Evolutionary conservation across 345 rosid species (phyloP).

Genomic region (Eucalyptus decipiens): DNA sequence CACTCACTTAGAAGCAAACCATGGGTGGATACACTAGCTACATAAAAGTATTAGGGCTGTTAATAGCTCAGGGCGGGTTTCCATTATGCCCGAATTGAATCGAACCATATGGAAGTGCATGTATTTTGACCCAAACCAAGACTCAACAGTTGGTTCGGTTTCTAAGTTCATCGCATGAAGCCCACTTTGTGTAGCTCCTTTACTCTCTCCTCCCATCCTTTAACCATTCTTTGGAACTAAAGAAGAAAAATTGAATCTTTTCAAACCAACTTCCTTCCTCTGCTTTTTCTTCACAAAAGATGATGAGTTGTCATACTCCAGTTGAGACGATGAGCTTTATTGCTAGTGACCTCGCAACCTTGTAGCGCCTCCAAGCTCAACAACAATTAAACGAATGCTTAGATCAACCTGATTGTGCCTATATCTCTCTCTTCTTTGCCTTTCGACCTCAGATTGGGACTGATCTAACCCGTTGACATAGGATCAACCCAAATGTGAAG

Average conservation of each 20-base stretch:
- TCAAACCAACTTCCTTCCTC: neutral
- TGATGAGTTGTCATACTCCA: neutral
- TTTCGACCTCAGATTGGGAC: neutral
- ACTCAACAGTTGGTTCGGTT: too few species aligned
- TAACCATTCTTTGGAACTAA: neutral
- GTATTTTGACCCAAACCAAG: too few species aligned
- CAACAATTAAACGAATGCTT: too few species aligned
- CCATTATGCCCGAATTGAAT: too few species aligned
- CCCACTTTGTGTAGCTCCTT: neutral
- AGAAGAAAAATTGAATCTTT: neutral
- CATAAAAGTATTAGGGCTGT: too few species aligned
- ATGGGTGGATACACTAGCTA: too few species aligned
- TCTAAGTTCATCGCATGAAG: neutral
- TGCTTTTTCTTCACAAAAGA: neutral
- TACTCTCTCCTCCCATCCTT: neutral
- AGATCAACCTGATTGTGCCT: neutral
- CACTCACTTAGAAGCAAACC: too few species aligned
- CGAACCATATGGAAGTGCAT: too few species aligned
- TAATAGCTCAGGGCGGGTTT: too few species aligned
- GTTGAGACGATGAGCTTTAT: neutral
- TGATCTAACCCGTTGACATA: fast-evolving
- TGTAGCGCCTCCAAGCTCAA: neutral
- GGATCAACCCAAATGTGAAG: neutral
- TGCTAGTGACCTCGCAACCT: neutral
- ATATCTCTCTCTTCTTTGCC: neutral